These are phyloP conservation scores for Phragmites australis DNA, from an alignment of 176 grass and related monocot species.

Conservation along the genomic window DNA sequence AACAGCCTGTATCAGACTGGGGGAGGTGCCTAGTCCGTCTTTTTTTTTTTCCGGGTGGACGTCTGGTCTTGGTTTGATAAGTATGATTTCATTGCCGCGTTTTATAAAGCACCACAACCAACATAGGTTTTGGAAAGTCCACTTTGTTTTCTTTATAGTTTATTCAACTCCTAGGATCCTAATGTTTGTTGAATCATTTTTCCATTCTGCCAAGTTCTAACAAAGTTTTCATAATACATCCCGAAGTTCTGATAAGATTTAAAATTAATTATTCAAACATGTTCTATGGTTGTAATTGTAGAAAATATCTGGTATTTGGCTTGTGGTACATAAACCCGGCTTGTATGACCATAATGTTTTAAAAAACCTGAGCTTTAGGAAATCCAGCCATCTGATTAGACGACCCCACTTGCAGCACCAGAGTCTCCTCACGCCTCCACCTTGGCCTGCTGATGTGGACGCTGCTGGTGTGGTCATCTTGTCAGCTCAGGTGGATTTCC, in stretches of 20 bases:
- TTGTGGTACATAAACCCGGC: background rate
- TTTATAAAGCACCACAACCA: background rate
- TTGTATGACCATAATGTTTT: background rate
- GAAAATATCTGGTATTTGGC: background rate
- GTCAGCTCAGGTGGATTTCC: background rate
- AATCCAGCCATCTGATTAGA: background rate
- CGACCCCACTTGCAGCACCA: background rate
- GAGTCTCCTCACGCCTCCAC: background rate
- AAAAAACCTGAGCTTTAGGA: background rate
- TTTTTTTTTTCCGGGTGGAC: background rate
- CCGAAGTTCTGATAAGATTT: background rate
- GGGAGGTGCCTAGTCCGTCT: background rate
- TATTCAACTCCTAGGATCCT: background rate
- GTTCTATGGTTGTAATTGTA: background rate
- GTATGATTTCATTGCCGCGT: background rate
- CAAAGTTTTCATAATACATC: background rate
- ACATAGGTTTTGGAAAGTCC: background rate
- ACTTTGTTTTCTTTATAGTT: background rate
- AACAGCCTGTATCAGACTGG: background rate
- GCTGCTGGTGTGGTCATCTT: background rate
- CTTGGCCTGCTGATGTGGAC: background rate
- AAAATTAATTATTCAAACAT: background rate
- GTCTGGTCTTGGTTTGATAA: background rate
- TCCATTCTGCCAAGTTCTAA: constrained; percentile 5
- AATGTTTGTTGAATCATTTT: background rate